phyloP scores from a whole-genome alignment of 169 alveolate species.

The Miamiensis avidus region DNA sequence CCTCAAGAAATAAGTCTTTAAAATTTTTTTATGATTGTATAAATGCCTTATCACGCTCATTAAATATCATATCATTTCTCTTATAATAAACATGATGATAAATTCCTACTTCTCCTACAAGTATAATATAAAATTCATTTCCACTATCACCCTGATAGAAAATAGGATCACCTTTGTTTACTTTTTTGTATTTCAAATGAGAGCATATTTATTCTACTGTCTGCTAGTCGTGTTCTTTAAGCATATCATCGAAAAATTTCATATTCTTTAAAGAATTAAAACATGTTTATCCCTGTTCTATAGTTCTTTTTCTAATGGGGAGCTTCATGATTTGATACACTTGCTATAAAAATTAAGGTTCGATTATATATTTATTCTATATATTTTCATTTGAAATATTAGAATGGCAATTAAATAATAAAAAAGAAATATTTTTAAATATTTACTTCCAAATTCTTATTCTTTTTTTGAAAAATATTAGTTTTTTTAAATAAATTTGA shows the following conservation, averaged over 20 bases:
- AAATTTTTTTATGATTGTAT: background rate
- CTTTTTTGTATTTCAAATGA: background rate
- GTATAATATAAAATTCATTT: no score
- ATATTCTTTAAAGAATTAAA: no score
- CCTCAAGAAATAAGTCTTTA: background rate
- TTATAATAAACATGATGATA: background rate
- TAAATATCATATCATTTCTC: background rate
- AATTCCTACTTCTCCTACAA: background rate
- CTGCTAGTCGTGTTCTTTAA: background rate
- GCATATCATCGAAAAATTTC: background rate
- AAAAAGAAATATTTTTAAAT: no score
- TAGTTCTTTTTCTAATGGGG: background rate
- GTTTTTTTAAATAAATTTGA: no score
- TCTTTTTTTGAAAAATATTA: no score
- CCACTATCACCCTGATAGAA: background rate
- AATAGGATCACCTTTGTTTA: background rate
- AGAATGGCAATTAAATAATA: no score
- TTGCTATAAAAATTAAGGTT: no score
- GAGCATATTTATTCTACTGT: background rate
- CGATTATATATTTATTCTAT: no score
- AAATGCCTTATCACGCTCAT: background rate
- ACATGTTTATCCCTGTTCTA: no score
- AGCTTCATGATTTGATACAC: no score
- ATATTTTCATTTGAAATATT: no score
- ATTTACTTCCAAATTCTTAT: no score